These are phyloP conservation scores for Boechera divaricarpa DNA, from an alignment of 345 rosid species.

Conservation along the genomic window DNA sequence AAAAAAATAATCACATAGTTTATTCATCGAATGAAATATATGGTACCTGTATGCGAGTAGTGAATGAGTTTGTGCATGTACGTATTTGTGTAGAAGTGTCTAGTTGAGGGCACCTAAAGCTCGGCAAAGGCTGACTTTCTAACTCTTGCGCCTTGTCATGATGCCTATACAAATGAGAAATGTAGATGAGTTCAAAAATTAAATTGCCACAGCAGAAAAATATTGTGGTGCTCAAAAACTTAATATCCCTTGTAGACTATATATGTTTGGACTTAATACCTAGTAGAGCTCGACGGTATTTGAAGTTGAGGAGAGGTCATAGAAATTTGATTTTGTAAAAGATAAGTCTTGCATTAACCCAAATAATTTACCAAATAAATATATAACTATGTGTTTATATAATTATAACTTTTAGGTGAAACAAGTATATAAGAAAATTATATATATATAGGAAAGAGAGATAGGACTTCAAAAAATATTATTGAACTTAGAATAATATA, in stretches of 20 bases:
- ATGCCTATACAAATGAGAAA: neutral
- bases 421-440: no score
- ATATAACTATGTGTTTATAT: neutral
- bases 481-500: no score
- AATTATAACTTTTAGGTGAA: neutral
- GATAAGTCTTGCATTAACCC: neutral
- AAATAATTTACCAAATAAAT: neutral
- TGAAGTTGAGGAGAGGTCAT: neutral
- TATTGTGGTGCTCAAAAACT: neutral
- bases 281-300: neutral
- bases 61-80: constrained; percentile 2
- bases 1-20: neutral
- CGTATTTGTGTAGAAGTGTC: neutral
- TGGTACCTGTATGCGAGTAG: constrained; percentile 21
- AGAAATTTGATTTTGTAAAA: neutral
- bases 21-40: neutral
- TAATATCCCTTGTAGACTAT: neutral
- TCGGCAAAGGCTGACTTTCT: neutral
- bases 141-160: neutral
- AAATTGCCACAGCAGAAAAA: neutral
- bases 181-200: neutral
- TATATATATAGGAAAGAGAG: neutral
- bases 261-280: neutral
- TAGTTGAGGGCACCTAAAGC: neutral
- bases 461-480: neutral